These are phyloP conservation scores for Trichoderma oligosporum DNA, from an alignment of 2,329 filamentous ascomycete genomes.

Conservation along the genomic window DNA sequence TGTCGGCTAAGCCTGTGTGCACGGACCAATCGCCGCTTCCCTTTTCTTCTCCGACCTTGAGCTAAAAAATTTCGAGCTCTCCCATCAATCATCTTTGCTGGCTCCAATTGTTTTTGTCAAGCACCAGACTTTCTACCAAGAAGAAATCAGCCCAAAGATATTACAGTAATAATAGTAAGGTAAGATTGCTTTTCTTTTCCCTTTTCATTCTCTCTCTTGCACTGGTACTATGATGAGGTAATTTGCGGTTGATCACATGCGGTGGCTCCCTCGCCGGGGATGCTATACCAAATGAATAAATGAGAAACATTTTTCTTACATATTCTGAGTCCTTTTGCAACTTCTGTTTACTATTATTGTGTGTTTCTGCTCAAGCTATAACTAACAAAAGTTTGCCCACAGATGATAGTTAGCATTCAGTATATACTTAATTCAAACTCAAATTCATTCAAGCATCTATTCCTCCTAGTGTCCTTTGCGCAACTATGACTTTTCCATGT, in stretches of 20 bases:
- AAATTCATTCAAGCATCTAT: not conserved
- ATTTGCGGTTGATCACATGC: conserved; percentile 96
- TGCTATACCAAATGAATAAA: conserved; percentile 68
- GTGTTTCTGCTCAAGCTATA: not conserved
- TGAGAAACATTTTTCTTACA: conserved; percentile 99
- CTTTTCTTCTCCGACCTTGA: conserved; percentile 4
- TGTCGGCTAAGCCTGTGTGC: not conserved
- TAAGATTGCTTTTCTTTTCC: conserved; percentile 27
- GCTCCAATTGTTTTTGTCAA: not conserved
- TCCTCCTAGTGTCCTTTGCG: not conserved
- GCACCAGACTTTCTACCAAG: not conserved
- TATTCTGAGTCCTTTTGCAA: conserved; percentile 73
- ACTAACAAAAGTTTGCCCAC: conserved; percentile 6
- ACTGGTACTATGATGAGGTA: conserved; percentile 71
- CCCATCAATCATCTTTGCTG: not conserved
- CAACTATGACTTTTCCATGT: not conserved
- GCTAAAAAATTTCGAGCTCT: conserved; percentile 19
- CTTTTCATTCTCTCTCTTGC: conserved; percentile 14
- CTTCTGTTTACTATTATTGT: conserved; percentile 21
- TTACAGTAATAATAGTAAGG: conserved; percentile 22
- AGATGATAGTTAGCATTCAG: not conserved
- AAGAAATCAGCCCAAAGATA: not conserved
- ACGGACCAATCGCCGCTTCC: conserved; percentile 19
- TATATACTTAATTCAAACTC: not conserved
- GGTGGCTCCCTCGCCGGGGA: conserved; percentile 88